Conservation (phyloP, 208 protist species). For the Acanthamoeba rhysodes region DNA sequence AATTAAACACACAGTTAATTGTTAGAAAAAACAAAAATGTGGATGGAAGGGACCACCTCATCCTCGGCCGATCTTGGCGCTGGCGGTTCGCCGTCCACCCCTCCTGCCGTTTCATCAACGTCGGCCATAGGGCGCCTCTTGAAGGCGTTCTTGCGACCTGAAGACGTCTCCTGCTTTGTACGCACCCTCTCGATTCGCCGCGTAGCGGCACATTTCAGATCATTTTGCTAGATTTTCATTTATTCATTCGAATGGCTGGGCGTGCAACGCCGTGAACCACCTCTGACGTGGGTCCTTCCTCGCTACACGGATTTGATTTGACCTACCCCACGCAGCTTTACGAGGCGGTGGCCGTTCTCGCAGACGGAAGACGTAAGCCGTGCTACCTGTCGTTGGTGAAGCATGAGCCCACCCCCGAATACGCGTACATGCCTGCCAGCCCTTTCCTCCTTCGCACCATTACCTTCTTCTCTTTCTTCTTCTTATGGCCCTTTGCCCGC, state of each 20-base stretch:
- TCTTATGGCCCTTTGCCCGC: too few species aligned
- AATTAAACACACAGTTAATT: neutral
- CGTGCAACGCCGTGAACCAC: neutral
- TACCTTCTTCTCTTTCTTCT: neutral
- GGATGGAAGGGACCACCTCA: neutral
- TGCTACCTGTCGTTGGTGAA: conserved; percentile 27
- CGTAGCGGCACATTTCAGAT: neutral
- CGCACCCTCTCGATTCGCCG: neutral
- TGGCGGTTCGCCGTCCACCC: neutral
- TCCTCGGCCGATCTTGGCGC: neutral
- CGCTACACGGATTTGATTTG: neutral
- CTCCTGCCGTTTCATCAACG: neutral
- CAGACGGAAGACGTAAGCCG: conserved; percentile 7
- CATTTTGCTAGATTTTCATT: neutral
- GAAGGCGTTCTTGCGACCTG: conserved; percentile 20
- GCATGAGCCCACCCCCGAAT: conserved; percentile 41
- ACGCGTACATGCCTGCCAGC: conserved; percentile 14
- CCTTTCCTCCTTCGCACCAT: neutral
- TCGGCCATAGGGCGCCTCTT: neutral
- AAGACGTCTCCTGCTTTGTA: conserved; percentile 67
- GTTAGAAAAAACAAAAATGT: neutral
- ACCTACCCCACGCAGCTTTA: neutral
- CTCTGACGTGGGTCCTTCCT: neutral
- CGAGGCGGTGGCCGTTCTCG: conserved; percentile 39
- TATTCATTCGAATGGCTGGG: neutral